phyloP scores from a whole-genome alignment of 1,139 yeast genomes.

The Suhomyces anneliseae region DNA sequence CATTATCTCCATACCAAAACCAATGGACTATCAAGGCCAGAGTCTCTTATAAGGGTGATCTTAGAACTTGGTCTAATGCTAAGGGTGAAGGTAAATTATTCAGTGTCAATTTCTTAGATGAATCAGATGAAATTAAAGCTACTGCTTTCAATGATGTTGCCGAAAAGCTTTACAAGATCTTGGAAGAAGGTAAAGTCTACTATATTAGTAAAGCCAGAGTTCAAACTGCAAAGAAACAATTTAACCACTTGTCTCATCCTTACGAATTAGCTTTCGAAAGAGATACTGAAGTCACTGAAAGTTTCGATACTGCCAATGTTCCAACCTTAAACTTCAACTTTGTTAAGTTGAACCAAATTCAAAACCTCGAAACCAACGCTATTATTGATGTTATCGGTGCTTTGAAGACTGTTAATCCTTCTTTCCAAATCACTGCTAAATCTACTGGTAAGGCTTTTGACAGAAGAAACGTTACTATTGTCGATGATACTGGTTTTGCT shows the following conservation, averaged over 20 bases:
- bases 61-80: conserved; percentile 84
- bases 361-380: conserved; percentile 67
- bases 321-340: conserved; percentile 82
- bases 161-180: conserved; percentile 67
- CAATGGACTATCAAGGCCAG: conserved; percentile 93
- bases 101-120: conserved; percentile 85
- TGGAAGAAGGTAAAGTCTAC: conserved; percentile 90
- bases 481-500: conserved; percentile 79
- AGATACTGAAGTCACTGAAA: conserved; percentile 73
- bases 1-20: conserved; percentile 86
- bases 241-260: conserved; percentile 81
- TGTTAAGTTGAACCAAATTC: conserved; percentile 65
- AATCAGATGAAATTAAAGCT: conserved; percentile 94
- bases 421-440: conserved; percentile 84
- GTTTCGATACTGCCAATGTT: conserved; percentile 62
- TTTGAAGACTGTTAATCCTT: conserved; percentile 71
- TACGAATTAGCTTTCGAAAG: conserved; percentile 83
- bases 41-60: conserved; percentile 82
- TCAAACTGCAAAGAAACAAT: conserved; percentile 81
- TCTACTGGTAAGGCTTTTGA: conserved; percentile 87
- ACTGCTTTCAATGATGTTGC: conserved; percentile 92
- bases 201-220: conserved; percentile 81
- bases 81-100: conserved; percentile 90
- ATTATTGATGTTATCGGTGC: conserved; percentile 87
- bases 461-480: conserved; percentile 84